Percentiles rank a stretch among this genome's conserved stretches.
Conservation (phyloP, 371 early-diverging fungal species). For the Conidiobolus incongruus region DNA sequence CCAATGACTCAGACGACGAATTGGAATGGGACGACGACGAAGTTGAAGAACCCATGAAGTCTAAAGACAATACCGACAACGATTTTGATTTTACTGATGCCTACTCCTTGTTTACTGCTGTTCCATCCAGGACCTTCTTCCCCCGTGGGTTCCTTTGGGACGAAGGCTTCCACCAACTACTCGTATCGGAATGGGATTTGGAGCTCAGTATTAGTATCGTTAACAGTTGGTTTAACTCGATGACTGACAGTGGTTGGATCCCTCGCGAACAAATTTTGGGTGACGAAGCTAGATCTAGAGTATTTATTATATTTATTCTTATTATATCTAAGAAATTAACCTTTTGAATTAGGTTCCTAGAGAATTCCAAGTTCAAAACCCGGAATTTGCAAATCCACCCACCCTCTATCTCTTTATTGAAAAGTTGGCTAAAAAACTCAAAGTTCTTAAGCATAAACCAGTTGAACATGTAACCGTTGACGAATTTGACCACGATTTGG, state of each 20-base stretch:
- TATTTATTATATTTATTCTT: constrained; percentile 5
- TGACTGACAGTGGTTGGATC: constrained; percentile 81
- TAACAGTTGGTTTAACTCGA: constrained; percentile 50
- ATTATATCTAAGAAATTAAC: too few species aligned
- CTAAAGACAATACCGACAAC: constrained; percentile 13
- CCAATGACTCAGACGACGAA: constrained; percentile 18
- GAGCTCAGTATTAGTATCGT: constrained; percentile 62
- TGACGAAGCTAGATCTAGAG: constrained; percentile 76
- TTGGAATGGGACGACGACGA: constrained; percentile 19
- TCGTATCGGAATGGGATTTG: constrained; percentile 74
- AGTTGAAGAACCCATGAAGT: constrained; percentile 18
- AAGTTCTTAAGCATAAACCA: background rate
- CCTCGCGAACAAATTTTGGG: constrained; percentile 88
- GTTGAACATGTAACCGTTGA: background rate
- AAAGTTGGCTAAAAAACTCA: constrained; percentile 23
- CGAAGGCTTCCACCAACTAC: constrained; percentile 79
- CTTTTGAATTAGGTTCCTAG: constrained; percentile 28
- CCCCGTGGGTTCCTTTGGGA: constrained; percentile 95
- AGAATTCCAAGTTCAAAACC: constrained; percentile 84
- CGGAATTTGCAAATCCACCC: constrained; percentile 87
- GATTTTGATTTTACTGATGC: constrained; percentile 34
- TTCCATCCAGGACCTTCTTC: constrained; percentile 83
- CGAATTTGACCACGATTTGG: background rate
- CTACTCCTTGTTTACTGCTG: constrained; percentile 49
- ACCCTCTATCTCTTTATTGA: constrained; percentile 53